Percentiles rank a stretch among this genome's conserved stretches.
These are phyloP conservation scores for Cyberlindnera samutprakarnensis DNA, from an alignment of 805 yeast species.

Conservation along the genomic window DNA sequence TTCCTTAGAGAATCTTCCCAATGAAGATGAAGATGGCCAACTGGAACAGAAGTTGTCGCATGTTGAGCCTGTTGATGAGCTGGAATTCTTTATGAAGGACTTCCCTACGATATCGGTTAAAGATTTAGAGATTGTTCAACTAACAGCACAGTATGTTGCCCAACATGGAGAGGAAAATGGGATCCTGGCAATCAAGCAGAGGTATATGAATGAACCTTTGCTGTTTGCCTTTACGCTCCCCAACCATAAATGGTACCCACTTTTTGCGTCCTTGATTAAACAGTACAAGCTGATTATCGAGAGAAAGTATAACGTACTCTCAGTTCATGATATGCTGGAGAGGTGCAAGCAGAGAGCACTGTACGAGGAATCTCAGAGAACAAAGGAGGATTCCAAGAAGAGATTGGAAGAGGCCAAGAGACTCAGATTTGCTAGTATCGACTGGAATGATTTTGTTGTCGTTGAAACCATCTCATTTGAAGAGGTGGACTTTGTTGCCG, in stretches of 20 bases:
- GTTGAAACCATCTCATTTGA: constrained; percentile 64
- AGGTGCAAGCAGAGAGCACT: constrained; percentile 52
- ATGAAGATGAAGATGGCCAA: constrained; percentile 14
- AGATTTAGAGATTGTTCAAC: constrained; percentile 64
- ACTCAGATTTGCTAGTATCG: constrained; percentile 62
- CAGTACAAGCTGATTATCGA: constrained; percentile 41
- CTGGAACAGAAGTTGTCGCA: constrained; percentile 6
- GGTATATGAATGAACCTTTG: constrained; percentile 28
- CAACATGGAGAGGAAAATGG: constrained; percentile 42
- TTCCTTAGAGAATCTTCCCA: constrained; percentile 30
- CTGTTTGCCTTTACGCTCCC: constrained; percentile 64
- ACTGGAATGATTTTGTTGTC: constrained; percentile 80
- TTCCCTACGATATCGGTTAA: constrained; percentile 39
- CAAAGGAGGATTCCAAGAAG: constrained; percentile 28
- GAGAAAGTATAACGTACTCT: constrained; percentile 14
- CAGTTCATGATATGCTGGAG: constrained; percentile 30
- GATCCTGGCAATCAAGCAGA: constrained; percentile 26
- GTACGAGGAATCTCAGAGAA: constrained; percentile 31
- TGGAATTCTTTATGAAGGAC: constrained; percentile 12
- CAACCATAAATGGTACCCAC: constrained; percentile 50
- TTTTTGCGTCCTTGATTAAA: constrained; percentile 40
- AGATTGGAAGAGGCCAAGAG: constrained; percentile 29
- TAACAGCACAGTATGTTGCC: constrained; percentile 65
- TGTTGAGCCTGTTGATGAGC: constrained; percentile 4
- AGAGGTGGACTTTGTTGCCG: constrained; percentile 50